phyloP scores from a whole-genome alignment of 768 basidiomycete species.

The Fistulinella prunicolor region DNA sequence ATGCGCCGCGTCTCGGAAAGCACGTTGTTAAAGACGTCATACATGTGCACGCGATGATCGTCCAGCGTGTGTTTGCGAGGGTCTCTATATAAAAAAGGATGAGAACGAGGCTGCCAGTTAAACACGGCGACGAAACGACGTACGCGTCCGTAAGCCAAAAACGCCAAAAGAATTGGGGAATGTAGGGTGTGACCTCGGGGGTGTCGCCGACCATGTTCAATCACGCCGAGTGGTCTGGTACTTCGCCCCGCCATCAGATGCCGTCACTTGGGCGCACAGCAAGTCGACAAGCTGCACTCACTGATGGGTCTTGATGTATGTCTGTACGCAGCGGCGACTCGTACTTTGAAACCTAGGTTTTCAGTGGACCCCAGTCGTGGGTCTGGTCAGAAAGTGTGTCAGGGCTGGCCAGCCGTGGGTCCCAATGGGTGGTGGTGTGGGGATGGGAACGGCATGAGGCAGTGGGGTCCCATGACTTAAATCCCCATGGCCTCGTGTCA shows the following conservation, averaged over 20 bases:
- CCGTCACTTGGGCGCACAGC: constrained; percentile 1
- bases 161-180: constrained; percentile 47
- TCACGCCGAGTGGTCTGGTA: background rate
- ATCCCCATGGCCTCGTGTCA: constrained; percentile 9
- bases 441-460: constrained; percentile 5
- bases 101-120: background rate
- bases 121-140: constrained; percentile 16
- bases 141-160: constrained; percentile 48
- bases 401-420: constrained; percentile 3
- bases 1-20: constrained; percentile 44
- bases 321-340: background rate
- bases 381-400: background rate
- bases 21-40: constrained; percentile 51
- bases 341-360: too few relatives aligned
- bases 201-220: background rate
- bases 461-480: constrained; percentile 5
- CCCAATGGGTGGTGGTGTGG: constrained; percentile 1
- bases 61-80: constrained; percentile 29
- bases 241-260: background rate
- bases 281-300: background rate
- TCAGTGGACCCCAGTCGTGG: too few relatives aligned
- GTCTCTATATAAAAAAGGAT: constrained; percentile 17
- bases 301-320: background rate
- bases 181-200: constrained; percentile 34
- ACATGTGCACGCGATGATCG: constrained; percentile 46